Evolutionary conservation across 208 protist genomes (phyloP).

Genomic region (Trypanosoma cruzi): DNA sequence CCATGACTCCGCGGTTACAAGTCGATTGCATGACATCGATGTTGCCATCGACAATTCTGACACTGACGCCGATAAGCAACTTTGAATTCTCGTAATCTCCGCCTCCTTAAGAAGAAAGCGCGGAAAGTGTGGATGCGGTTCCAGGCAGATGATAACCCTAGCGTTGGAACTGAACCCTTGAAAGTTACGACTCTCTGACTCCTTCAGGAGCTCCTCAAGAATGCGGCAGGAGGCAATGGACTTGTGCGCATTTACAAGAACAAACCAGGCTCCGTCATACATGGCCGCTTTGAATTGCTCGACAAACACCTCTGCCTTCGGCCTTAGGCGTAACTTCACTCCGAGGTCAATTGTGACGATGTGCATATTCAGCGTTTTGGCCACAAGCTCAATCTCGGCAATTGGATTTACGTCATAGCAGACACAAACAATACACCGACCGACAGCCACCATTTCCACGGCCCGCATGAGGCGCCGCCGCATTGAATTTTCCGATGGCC

Average conservation of each 20-base stretch:
- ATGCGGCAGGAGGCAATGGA: constrained; percentile 73
- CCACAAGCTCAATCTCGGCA: constrained; percentile 82
- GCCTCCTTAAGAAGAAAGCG: constrained; percentile 51
- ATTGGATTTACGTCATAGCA: constrained; percentile 80
- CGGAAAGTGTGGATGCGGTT: constrained; percentile 86
- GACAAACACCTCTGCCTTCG: constrained; percentile 57
- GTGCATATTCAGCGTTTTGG: constrained; percentile 30
- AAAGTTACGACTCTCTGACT: constrained; percentile 53
- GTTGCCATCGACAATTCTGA: constrained; percentile 58
- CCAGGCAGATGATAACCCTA: constrained; percentile 65
- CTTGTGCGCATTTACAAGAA: constrained; percentile 82
- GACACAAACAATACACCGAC: constrained; percentile 72
- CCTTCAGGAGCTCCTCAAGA: constrained; percentile 65
- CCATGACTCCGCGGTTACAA: constrained; percentile 64
- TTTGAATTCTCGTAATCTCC: constrained; percentile 57
- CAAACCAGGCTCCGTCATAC: constrained; percentile 69
- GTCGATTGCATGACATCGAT: constrained; percentile 47
- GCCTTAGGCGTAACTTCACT: constrained; percentile 75
- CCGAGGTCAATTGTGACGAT: constrained; percentile 65
- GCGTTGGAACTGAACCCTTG: constrained; percentile 58
- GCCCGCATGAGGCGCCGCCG: constrained; percentile 41
- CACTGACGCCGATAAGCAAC: constrained; percentile 48
- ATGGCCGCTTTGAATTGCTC: constrained; percentile 64
- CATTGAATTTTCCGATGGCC: constrained; percentile 17
- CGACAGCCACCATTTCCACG: constrained; percentile 44